phyloP scores from a whole-genome alignment of 768 basidiomycete species.

The Lactifluus rugatus region DNA sequence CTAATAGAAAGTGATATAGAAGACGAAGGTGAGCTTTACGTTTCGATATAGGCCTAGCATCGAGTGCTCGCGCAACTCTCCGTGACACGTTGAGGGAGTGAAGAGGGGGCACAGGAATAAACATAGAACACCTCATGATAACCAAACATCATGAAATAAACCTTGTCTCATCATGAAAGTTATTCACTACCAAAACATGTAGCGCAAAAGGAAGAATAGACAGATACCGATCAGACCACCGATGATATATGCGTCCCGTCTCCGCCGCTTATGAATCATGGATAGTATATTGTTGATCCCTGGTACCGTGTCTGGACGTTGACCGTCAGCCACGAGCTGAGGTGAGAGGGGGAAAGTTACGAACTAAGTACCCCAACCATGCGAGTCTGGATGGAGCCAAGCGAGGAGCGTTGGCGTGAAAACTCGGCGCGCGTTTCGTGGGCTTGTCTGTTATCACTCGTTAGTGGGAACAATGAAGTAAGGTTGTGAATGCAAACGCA shows the following conservation, averaged over 20 bases:
- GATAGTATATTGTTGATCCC: constrained; percentile 83
- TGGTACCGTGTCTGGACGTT: constrained; percentile 66
- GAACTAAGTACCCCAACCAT: constrained; percentile 77
- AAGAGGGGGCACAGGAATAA: neutral
- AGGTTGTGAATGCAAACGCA: constrained; percentile 31
- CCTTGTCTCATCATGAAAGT: neutral
- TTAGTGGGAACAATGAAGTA: neutral
- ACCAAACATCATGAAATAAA: constrained; percentile 6
- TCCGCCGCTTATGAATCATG: constrained; percentile 88
- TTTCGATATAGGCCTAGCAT: neutral
- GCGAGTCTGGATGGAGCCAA: constrained; percentile 72
- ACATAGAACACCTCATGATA: constrained; percentile 1
- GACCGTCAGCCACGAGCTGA: neutral
- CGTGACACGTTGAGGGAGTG: neutral
- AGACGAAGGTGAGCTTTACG: neutral
- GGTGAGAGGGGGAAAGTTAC: neutral
- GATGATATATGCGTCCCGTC: constrained; percentile 84
- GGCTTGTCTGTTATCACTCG: constrained; percentile 59
- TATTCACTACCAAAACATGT: constrained; percentile 27
- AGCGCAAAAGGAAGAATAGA: constrained; percentile 50
- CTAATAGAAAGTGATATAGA: constrained; percentile 5
- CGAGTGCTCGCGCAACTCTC: neutral
- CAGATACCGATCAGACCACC: constrained; percentile 85
- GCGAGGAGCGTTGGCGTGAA: constrained; percentile 61
- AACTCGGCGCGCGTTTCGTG: constrained; percentile 96